Base-by-base conservation (phyloP, 345 rosid species). In the Lepidium didymum region DNA sequence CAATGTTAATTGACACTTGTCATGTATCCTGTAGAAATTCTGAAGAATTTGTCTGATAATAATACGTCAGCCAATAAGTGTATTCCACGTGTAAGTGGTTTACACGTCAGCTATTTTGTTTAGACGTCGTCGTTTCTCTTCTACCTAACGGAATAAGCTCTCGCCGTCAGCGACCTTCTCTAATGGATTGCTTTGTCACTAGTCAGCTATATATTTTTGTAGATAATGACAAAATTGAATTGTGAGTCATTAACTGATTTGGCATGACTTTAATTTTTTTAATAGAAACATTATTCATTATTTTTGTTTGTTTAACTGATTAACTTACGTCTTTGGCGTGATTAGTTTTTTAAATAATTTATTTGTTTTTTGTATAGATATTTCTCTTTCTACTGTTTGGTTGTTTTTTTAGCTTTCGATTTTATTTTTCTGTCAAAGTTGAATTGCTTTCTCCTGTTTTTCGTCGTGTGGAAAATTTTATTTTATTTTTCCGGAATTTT, bases 271-370 rank as follows among this genome's bases (percentile, higher is more conserved):
- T n/a, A 35, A 35, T 25, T 56, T 21, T 10, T 7, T 11, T 15
- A 57, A 38, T 47, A 36, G 9, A 8, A 56, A 7, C 3, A 37
- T 7, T 11, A 43, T 34, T 19, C 42, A 47, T 19, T 51, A n/a
- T 34, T 36, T 56, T 37, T 14, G 65, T 64, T 64, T 4, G 65
- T 40, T 64, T 41, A 72, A 64, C 76, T 45, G 58, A 56, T 33
- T 53, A 37, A 56, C 65, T 31, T 64, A 64, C 56, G 60, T 55
- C 42, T 65, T 73, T 65, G 60, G 72, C 55, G 67, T 73, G 72
- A 57, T 58, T 58, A 57, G 62, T 49, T 59, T 40, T 49, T 33
- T 31, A 36, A 68, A 7, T 67, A 8, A 44, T 36, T 56, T 4
- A 42, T 67, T 52, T 11, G 2, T 27, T 23, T 66, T 6, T 6